phyloP scores from a whole-genome alignment of 257 asterid species.

The Linaria vulgaris region DNA sequence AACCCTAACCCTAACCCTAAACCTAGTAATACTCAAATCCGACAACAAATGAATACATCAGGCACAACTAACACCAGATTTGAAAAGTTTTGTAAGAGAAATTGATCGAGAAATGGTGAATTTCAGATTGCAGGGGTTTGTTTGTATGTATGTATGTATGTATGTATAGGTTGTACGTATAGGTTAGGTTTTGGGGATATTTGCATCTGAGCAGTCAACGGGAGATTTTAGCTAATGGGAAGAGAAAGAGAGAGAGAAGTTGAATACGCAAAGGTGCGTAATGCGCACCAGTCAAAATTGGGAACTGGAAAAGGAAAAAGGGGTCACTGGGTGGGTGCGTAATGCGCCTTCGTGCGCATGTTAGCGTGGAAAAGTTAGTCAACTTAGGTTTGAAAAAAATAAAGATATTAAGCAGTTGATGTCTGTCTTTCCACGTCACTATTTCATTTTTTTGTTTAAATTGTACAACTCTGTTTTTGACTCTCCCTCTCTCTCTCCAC shows the following conservation, averaged over 20 bases:
- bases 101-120: conserved; percentile 14
- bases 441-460: not conserved
- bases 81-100: too few relatives aligned
- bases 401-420: conserved; percentile 15
- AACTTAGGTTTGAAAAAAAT: conserved; percentile 42
- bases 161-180: conserved; percentile 17
- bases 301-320: conserved; percentile 22
- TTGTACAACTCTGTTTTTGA: too few relatives aligned
- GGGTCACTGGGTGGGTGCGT: conserved; percentile 23
- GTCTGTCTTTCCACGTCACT: conserved; percentile 29
- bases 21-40: conserved; percentile 8
- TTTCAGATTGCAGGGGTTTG: not conserved
- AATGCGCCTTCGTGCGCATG: conserved; percentile 40
- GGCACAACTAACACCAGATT: too few relatives aligned
- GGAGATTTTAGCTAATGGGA: conserved; percentile 37
- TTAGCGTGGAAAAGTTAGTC: conserved; percentile 32
- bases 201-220: conserved; percentile 47
- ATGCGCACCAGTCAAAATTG: conserved; percentile 46
- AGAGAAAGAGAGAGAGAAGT: conserved; percentile 36
- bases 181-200: conserved; percentile 6
- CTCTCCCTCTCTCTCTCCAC: too few relatives aligned
- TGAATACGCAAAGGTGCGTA: conserved; percentile 63
- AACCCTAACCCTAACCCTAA: conserved; percentile 23
- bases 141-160: conserved; percentile 3
- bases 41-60: too few relatives aligned